Evolutionary conservation across 768 basidiomycete species (phyloP), one percentile per base, ranked within the genome.

Genomic region (Rhizopogon vinicolor): DNA sequence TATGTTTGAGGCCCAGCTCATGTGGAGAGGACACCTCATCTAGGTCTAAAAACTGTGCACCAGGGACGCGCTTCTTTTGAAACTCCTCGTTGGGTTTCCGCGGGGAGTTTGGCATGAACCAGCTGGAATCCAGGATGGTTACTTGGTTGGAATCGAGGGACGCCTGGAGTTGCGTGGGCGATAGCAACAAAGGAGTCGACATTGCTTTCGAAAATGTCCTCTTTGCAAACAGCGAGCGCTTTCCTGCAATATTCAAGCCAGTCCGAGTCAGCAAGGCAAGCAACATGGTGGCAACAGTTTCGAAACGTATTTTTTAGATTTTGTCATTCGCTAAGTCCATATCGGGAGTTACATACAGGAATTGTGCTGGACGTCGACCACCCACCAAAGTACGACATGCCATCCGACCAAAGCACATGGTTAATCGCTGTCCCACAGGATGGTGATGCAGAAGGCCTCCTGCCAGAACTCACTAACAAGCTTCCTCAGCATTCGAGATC

Each of bases 351-450:
- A 53, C 35, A 46, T 25, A 44, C 25, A 44, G 25, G 18, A 4
- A 16, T 35, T 14, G 33, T 31, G 45, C 46, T 40, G 28, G 58
- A 52, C 41, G 31, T 44, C 28, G 41, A 29, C 51, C 54, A 50
- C 61, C 39, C 28, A 29, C 45, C 50, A 54, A 52, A 41, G 51
- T 53, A 56, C n/a, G 55, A 60, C 58, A 97, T 97, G 94, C 94
- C 94, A 55, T 95, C 93, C 67, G 94, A 97, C 78, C 87, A 95
- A 70, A 89, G 90, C 60, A 95, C 93, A 62, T 98, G 95, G 95
- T 75, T 98, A 60, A 78, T 97, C 58, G 79, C 93, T 42, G 84
- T 91, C 3, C 95, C 95, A 12, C 81, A 86, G 60, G 86, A 93
- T 69, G 91, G 91, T 18, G 92, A 97, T 63, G 79, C 91, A 0